Base-by-base conservation (phyloP, 75 land plant species). In the Larix kaempferi region DNA sequence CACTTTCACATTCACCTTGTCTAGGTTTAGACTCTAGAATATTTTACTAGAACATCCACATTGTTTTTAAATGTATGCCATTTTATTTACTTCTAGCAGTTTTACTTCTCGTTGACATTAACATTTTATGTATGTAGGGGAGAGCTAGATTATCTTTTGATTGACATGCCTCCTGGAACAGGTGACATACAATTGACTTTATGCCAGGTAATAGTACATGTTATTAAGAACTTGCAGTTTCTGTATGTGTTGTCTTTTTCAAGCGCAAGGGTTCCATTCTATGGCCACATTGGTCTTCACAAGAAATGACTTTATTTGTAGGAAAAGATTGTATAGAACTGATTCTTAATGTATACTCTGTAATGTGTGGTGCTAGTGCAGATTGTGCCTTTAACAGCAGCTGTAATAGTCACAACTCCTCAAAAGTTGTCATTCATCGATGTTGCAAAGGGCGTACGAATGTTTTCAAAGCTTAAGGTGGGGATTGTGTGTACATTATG, bases 141-240 rank as follows among this genome's bases (percentile, higher is more conserved):
- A 65, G 98, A 97, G 82, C 82, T 97, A 73, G 99, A 97, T 74
- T 97, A 97, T 80, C 89, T 97, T 62, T 83, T 97, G 69, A 84
- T 97, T 81, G 99, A 97, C 77, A 92, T 97, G 98, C 99, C 99
- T 56, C 99, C 99, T 63, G 99, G 99, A 75, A 97, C 99, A 74
- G 99, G 99, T 76, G 99, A 97, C 73, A 97, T 97, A 74, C 99
- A 97, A 55, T 89, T 97, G 57, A 97, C 99, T 21, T 79, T 97
- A 62, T 97, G 99, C 84, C 99, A 97, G 99, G 99, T 96, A 78
- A 15, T 71, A 2, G n/a, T 56, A 39, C 55, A 22, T 78, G 23
- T 13, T 44, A 27, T 23, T n/a, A 12, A 14, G 13, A 78, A 69
- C 22, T 65, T 49, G 23, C 57, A 16, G 21, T 21, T 52, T 4